A percentile compares a stretch with the other conserved stretches of the same genome.
phyloP scores from a whole-genome alignment of 164 flowering plant species.

The Vitis vinifera region ASM3070453v1 NC_081820.1:7514001-7514500 shows the following conservation, averaged over 20 bases:
- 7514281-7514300: conserved; percentile 15
- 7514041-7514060: too few species aligned
- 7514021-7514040: too few species aligned
- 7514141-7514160: conserved; percentile 3
- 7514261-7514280: conserved; percentile 18
- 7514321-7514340: conserved; percentile 55
- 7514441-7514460: conserved; percentile 81
- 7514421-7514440: conserved; percentile 61
- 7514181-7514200: not conserved
- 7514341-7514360: conserved; percentile 53
- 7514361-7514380: conserved; percentile 15
- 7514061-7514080: too few species aligned
- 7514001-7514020: too few species aligned
- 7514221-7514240: conserved; percentile 70
- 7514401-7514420: conserved; percentile 20
- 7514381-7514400: conserved; percentile 13
- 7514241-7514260: conserved; percentile 32
- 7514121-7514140: not conserved
- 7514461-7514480: conserved; percentile 93
- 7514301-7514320: conserved; percentile 29
- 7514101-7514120: not conserved
- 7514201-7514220: conserved; percentile 80
- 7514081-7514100: not conserved
- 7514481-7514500: conserved; percentile 92
- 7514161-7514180: not conserved